Evolutionary conservation across 2,329 filamentous ascomycete genomes (phyloP).

Genomic region (Paraphaeosphaeria minitans): DNA sequence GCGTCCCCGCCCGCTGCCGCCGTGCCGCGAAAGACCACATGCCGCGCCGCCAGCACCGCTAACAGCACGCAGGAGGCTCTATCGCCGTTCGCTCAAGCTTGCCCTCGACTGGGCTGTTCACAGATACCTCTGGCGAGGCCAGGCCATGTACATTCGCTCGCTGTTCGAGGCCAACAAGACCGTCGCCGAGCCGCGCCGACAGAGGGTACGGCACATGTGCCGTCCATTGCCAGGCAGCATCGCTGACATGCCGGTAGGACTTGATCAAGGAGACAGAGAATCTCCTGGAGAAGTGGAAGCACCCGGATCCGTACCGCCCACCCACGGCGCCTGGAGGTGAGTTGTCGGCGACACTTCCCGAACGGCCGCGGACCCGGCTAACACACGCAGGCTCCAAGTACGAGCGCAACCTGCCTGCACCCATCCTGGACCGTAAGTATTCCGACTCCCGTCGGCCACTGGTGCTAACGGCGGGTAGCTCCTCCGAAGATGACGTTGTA

Average conservation of each 20-base stretch:
- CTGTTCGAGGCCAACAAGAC: constrained; percentile 93
- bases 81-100: constrained; percentile 90
- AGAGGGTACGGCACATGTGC: constrained; percentile 65
- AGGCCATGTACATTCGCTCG: constrained; percentile 92
- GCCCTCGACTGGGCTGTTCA: constrained; percentile 95
- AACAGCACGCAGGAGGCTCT: constrained; percentile 65
- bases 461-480: constrained; percentile 31
- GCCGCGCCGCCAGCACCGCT: constrained; percentile 30
- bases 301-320: constrained; percentile 88
- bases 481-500: constrained; percentile 46
- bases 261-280: constrained; percentile 87
- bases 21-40: constrained; percentile 16
- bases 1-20: constrained; percentile 25
- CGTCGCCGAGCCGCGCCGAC: constrained; percentile 81
- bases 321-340: constrained; percentile 93
- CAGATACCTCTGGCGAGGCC: constrained; percentile 89
- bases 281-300: constrained; percentile 91
- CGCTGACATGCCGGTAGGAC: constrained; percentile 60
- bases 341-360: constrained; percentile 11
- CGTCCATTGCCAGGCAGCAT: constrained; percentile 4
- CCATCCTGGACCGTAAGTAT: constrained; percentile 77
- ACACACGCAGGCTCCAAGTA: constrained; percentile 79
- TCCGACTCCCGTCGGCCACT: constrained; percentile 1
- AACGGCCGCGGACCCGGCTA: constrained; percentile 25
- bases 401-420: constrained; percentile 86